Evolutionary conservation across 176 grass and related monocot species (phyloP).

Genomic region (Paspalum notatum): DNA sequence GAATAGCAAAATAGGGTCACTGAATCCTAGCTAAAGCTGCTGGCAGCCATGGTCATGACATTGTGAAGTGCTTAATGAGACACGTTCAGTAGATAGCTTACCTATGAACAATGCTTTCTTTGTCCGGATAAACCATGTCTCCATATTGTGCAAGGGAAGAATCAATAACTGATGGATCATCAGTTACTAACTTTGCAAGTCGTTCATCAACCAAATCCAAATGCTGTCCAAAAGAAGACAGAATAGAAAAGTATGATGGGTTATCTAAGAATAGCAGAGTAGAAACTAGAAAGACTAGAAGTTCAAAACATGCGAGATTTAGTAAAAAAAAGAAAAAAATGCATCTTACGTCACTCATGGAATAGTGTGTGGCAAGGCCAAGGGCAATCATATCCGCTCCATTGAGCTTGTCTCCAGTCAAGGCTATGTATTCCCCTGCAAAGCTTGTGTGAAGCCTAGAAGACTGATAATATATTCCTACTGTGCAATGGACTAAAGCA

Average conservation of each 20-base stretch:
- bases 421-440: conserved; percentile 87
- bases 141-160: conserved; percentile 87
- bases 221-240: conserved; percentile 48
- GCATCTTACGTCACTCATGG: conserved; percentile 62
- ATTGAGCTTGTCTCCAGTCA: conserved; percentile 88
- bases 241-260: background rate
- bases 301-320: conserved; percentile 9
- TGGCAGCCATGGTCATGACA: background rate
- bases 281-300: conserved; percentile 17
- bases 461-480: background rate
- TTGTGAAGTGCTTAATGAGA: conserved; percentile 29
- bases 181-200: conserved; percentile 82
- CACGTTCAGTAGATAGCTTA: conserved; percentile 32
- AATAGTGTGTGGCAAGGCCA: conserved; percentile 94
- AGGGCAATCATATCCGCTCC: conserved; percentile 92
- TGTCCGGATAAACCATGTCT: conserved; percentile 87
- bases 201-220: conserved; percentile 77
- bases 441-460: conserved; percentile 18
- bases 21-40: background rate
- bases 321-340: conserved; percentile 10
- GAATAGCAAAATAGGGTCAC: conserved; percentile 3
- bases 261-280: background rate
- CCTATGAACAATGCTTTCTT: conserved; percentile 89
- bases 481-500: background rate
- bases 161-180: conserved; percentile 98